These are phyloP conservation scores for Aspergillus tamarii DNA, from an alignment of 2,329 filamentous ascomycete genomes.

Conservation along the genomic window DNA sequence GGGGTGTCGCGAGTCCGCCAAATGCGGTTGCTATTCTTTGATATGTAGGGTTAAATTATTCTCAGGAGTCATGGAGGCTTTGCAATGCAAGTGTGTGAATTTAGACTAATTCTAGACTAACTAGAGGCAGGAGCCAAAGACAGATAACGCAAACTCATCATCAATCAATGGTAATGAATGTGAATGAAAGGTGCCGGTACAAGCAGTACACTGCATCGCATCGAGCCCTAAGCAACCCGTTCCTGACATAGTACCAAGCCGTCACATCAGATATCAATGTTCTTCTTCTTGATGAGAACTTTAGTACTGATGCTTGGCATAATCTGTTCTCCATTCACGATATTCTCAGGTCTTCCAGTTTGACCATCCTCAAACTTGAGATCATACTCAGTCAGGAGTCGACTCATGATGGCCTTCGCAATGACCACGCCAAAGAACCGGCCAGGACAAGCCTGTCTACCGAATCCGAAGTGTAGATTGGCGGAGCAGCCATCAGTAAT, in stretches of 20 bases:
- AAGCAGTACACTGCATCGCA: not conserved
- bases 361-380: slow-evolving; percentile 28
- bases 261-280: slow-evolving; percentile 2
- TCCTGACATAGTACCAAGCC: not conserved
- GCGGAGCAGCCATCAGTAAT: slow-evolving; percentile 24
- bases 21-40: slow-evolving; percentile 51
- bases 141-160: not conserved
- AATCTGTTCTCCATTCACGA: slow-evolving; percentile 33
- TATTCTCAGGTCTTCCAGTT: slow-evolving; percentile 25
- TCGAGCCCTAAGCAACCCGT: not conserved
- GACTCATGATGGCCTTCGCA: slow-evolving; percentile 32
- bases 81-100: not conserved
- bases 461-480: slow-evolving; percentile 34
- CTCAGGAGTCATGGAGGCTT: not conserved
- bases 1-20: slow-evolving; percentile 51
- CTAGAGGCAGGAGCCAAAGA: not conserved
- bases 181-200: not conserved
- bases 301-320: slow-evolving; percentile 26
- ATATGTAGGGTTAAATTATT: not conserved
- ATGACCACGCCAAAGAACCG: slow-evolving; percentile 28
- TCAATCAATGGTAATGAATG: not conserved
- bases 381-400: slow-evolving; percentile 34
- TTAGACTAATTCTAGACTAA: not conserved
- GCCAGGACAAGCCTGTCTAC: slow-evolving; percentile 30
- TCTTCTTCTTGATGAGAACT: slow-evolving; percentile 28